Percentiles rank a stretch among this genome's conserved stretches.
phyloP scores from a whole-genome alignment of 1,139 yeast genomes.

The Geotrichum cucujoidarum region DNA sequence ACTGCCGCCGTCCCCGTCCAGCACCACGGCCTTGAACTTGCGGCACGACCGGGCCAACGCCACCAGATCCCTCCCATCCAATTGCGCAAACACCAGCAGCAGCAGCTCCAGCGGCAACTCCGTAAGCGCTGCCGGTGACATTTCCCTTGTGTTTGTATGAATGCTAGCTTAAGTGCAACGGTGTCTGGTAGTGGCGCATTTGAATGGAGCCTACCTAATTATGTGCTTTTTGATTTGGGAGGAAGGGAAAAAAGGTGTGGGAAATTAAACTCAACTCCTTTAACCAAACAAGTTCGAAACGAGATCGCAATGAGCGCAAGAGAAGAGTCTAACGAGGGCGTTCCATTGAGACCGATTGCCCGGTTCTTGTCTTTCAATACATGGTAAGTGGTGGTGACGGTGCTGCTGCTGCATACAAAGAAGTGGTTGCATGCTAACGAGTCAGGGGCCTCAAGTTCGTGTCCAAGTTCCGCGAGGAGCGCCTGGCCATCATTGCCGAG shows the following conservation, averaged over 20 bases:
- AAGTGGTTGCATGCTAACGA: no score
- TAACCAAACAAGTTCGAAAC: neutral
- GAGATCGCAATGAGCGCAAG: no score
- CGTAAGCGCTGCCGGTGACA: neutral
- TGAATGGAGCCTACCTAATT: no score
- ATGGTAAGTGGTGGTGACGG: slow-evolving; percentile 36
- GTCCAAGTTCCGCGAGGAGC: slow-evolving; percentile 57
- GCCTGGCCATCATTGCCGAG: slow-evolving; percentile 72
- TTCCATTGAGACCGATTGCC: slow-evolving; percentile 6
- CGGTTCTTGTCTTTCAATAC: slow-evolving; percentile 26
- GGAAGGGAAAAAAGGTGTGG: neutral
- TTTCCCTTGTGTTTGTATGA: no score
- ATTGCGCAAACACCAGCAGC: slow-evolving; percentile 21
- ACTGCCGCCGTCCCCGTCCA: slow-evolving; percentile 2
- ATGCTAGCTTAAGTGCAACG: no score
- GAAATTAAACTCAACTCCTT: neutral
- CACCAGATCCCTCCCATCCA: slow-evolving; percentile 27
- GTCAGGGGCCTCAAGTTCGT: slow-evolving; percentile 90
- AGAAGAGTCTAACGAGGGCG: no score
- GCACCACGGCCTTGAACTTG: slow-evolving; percentile 19
- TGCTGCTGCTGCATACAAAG: no score
- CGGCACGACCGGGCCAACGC: slow-evolving; percentile 24
- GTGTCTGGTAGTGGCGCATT: no score
- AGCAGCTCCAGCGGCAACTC: slow-evolving; percentile 29
- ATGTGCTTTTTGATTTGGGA: no score